A percentile compares a stretch with the other conserved stretches of the same genome.
phyloP scores from a whole-genome alignment of 2,329 filamentous ascomycete species.

The Massarina eburnea region DNA sequence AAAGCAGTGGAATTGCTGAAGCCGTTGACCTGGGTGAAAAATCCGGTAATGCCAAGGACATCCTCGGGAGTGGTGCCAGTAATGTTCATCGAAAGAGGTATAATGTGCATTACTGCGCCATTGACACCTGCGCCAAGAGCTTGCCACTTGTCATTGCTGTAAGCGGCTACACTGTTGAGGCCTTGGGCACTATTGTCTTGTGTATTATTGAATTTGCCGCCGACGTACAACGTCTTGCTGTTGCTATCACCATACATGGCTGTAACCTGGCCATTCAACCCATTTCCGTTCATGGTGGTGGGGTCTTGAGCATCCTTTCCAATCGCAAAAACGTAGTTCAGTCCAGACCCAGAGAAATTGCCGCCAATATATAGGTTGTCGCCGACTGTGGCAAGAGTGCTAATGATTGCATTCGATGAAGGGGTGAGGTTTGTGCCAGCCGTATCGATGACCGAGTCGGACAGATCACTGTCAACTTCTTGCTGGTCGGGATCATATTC shows the following conservation, averaged over 20 bases:
- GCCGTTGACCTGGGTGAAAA: conserved; percentile 71
- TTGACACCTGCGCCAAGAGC: conserved; percentile 84
- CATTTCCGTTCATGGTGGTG: conserved; percentile 65
- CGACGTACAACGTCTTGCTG: conserved; percentile 67
- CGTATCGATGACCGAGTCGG: conserved; percentile 72
- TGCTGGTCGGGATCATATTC: conserved; percentile 75
- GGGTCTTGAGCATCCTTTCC: conserved; percentile 58
- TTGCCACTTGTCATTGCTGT: conserved; percentile 70
- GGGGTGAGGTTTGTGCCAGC: conserved; percentile 68
- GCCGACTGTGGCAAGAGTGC: conserved; percentile 65
- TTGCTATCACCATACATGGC: conserved; percentile 69
- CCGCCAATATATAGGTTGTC: conserved; percentile 73
- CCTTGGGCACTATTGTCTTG: conserved; percentile 61
- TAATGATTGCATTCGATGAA: conserved; percentile 66
- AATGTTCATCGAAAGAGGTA: conserved; percentile 77
- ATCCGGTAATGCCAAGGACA: conserved; percentile 77
- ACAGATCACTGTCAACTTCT: conserved; percentile 65
- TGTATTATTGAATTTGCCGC: conserved; percentile 81
- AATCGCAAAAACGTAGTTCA: conserved; percentile 77
- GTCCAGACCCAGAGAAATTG: conserved; percentile 68
- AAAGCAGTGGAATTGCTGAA: conserved; percentile 66
- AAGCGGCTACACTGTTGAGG: conserved; percentile 75
- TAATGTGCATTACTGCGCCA: conserved; percentile 72
- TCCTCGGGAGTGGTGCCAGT: conserved; percentile 68
- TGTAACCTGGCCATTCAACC: conserved; percentile 78